phyloP scores from a whole-genome alignment of 2,329 filamentous ascomycete species.

The Aspergillus neoniger region DNA sequence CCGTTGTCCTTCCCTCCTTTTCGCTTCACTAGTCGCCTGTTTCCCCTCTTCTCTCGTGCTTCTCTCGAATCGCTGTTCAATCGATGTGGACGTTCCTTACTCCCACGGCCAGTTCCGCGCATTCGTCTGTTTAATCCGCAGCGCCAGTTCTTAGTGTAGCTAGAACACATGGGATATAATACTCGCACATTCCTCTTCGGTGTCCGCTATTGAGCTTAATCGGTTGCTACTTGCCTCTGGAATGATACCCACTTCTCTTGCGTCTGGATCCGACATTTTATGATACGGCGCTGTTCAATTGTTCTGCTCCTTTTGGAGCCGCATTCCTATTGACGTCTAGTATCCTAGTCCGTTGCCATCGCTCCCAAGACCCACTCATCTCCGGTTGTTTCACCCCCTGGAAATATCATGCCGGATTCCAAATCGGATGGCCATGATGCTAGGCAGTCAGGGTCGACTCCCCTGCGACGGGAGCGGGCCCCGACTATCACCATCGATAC shows the following conservation, averaged over 20 bases:
- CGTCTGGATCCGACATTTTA: slow-evolving; percentile 11
- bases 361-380: slow-evolving; percentile 14
- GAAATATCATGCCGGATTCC: slow-evolving; percentile 35
- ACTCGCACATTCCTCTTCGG: not conserved
- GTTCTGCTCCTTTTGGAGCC: slow-evolving; percentile 23
- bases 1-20: not conserved
- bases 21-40: not conserved
- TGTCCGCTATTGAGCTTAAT: slow-evolving; percentile 5
- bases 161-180: slow-evolving; percentile 4
- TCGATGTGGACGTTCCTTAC: slow-evolving; percentile 1
- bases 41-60: not conserved
- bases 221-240: slow-evolving; percentile 1
- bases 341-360: slow-evolving; percentile 18
- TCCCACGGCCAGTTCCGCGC: not conserved
- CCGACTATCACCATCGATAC: slow-evolving; percentile 62
- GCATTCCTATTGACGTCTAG: slow-evolving; percentile 24
- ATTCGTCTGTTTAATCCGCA: not conserved
- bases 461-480: slow-evolving; percentile 46
- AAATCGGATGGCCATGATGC: slow-evolving; percentile 30
- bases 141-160: not conserved
- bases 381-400: slow-evolving; percentile 12
- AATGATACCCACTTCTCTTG: slow-evolving; percentile 10
- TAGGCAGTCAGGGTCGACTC: slow-evolving; percentile 29
- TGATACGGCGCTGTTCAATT: slow-evolving; percentile 13
- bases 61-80: not conserved